A percentile compares a stretch with the other conserved stretches of the same genome.
Conservation (phyloP, 176 grass and related monocot genomes). For the Calamus simplicifolius region DNA sequence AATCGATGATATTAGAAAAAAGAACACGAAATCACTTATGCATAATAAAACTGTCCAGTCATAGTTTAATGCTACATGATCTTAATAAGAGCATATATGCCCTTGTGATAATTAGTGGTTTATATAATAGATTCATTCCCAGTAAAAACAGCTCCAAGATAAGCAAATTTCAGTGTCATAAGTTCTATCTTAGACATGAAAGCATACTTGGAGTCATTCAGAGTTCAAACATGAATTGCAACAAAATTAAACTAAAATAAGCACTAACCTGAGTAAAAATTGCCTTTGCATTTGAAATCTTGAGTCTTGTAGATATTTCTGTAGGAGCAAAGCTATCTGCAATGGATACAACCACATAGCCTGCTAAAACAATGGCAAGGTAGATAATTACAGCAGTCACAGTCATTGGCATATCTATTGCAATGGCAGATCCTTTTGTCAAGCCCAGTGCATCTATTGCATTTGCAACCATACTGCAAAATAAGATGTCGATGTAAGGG, state of each 20-base stretch:
- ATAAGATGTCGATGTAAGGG: constrained; percentile 8
- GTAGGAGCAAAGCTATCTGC: constrained; percentile 93
- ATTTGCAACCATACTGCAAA: constrained; percentile 70
- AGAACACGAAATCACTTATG: no score
- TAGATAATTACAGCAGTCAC: constrained; percentile 74
- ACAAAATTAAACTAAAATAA: background rate
- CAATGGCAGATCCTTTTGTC: constrained; percentile 79
- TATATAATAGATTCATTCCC: no score
- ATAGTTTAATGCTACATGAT: no score
- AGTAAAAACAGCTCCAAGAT: no score
- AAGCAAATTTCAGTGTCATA: no score
- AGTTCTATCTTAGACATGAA: no score
- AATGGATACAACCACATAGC: constrained; percentile 85
- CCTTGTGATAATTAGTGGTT: no score
- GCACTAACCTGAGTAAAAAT: constrained; percentile 87
- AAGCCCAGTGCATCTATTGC: constrained; percentile 63
- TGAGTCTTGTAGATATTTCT: constrained; percentile 68
- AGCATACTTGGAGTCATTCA: no score
- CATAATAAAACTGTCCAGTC: no score
- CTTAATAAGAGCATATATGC: no score
- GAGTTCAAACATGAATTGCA: no score
- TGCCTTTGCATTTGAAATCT: constrained; percentile 82
- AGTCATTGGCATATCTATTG: constrained; percentile 96
- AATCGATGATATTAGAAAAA: no score
- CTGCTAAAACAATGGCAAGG: constrained; percentile 74